A percentile compares a stretch with the other conserved stretches of the same genome.
These are phyloP conservation scores for Bryum argenteum DNA, from an alignment of 225 moss, liverwort and hornwort genomes.

Conservation along the genomic window DNA sequence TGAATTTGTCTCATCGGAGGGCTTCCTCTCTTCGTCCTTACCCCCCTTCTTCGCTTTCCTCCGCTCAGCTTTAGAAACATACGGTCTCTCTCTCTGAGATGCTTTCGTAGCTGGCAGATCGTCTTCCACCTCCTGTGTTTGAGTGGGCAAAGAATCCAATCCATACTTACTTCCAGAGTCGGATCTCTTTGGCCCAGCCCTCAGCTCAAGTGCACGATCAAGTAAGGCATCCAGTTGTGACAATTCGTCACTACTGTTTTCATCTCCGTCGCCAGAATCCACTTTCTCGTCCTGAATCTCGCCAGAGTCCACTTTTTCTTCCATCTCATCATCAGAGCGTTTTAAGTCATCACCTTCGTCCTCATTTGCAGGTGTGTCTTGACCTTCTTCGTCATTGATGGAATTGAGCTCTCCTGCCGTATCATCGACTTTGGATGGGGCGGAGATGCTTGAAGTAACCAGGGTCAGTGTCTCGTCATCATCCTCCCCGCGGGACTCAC, in stretches of 20 bases:
- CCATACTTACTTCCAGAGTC: conserved; percentile 67
- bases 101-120: conserved; percentile 41
- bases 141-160: conserved; percentile 52
- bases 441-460: conserved; percentile 28
- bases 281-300: conserved; percentile 29
- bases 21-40: conserved; percentile 35
- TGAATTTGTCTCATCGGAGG: conserved; percentile 27
- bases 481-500: conserved; percentile 21
- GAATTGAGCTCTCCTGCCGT: conserved; percentile 35
- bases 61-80: conserved; percentile 83
- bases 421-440: conserved; percentile 17
- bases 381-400: conserved; percentile 40
- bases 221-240: conserved; percentile 70
- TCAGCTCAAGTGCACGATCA: conserved; percentile 79
- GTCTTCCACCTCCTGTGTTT: conserved; percentile 27
- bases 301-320: conserved; percentile 29
- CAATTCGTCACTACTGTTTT: conserved; percentile 42
- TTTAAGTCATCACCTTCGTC: conserved; percentile 30
- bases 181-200: conserved; percentile 52
- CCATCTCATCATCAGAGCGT: conserved; percentile 22
- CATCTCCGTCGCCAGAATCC: conserved; percentile 32
- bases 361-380: conserved; percentile 6
- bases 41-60: conserved; percentile 56
- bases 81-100: conserved; percentile 74
- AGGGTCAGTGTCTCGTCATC: conserved; percentile 40